phyloP scores from a whole-genome alignment of 225 moss, liverwort and hornwort species.

The Physcomitrellopsis africana region DNA sequence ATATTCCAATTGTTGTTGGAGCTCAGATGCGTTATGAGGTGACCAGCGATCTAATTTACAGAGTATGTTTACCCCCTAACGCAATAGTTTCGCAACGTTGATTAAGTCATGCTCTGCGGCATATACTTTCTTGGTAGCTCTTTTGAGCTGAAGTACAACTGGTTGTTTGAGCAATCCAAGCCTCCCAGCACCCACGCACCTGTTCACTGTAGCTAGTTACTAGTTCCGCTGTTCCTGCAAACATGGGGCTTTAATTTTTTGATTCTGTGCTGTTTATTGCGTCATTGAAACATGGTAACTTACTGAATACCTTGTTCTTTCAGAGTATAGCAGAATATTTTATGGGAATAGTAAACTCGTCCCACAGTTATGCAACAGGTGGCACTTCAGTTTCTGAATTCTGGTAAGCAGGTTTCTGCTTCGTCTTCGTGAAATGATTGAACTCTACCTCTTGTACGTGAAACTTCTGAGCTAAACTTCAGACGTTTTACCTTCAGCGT shows the following conservation, averaged over 20 bases:
- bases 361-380: conserved; percentile 93
- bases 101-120: neutral
- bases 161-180: conserved; percentile 1
- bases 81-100: neutral
- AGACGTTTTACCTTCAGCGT: neutral
- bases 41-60: conserved; percentile 84
- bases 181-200: neutral
- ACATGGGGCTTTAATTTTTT: conserved; percentile 8
- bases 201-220: neutral
- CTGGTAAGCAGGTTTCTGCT: conserved; percentile 57
- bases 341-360: conserved; percentile 71
- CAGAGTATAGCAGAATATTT: conserved; percentile 83
- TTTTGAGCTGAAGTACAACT: conserved; percentile 1
- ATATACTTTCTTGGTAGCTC: conserved; percentile 11
- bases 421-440: conserved; percentile 11
- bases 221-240: conserved; percentile 15
- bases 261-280: conserved; percentile 14
- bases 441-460: conserved; percentile 6
- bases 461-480: conserved; percentile 3
- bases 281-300: conserved; percentile 8
- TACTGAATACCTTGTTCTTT: conserved; percentile 26
- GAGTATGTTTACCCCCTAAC: conserved; percentile 50
- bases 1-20: conserved; percentile 94
- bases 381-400: conserved; percentile 94
- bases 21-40: conserved; percentile 97